A percentile compares a stretch with the other conserved stretches of the same genome.
Evolutionary conservation across 2,329 filamentous ascomycete species (phyloP).

Genomic region (Colletotrichum godetiae): DNA sequence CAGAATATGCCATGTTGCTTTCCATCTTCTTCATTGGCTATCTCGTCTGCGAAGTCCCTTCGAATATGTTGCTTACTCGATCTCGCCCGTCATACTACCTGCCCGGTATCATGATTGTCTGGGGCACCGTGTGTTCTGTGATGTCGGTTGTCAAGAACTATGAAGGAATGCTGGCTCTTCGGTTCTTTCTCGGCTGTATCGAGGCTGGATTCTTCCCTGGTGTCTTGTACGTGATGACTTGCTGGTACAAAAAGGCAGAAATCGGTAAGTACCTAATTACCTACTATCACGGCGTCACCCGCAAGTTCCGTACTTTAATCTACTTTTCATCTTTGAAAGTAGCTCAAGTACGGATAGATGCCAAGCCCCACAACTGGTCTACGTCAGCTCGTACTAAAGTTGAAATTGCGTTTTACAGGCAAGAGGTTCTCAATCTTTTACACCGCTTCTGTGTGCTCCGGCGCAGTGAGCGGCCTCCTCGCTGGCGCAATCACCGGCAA

Average conservation of each 20-base stretch:
- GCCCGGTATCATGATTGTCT: conserved; percentile 62
- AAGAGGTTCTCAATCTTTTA: conserved; percentile 65
- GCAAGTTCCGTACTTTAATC: not conserved
- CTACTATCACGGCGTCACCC: too few relatives aligned
- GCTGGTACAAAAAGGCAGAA: conserved; percentile 63
- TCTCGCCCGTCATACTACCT: conserved; percentile 60
- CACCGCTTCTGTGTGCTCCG: conserved; percentile 61
- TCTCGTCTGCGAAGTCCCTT: conserved; percentile 63
- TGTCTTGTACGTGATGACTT: conserved; percentile 59
- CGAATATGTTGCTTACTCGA: conserved; percentile 61
- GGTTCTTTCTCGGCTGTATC: conserved; percentile 57
- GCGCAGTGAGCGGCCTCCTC: conserved; percentile 59
- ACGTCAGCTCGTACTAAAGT: conserved; percentile 6
- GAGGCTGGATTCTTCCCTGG: conserved; percentile 60
- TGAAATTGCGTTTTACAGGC: conserved; percentile 47
- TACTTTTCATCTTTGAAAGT: not conserved
- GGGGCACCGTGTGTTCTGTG: conserved; percentile 59
- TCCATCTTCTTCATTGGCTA: conserved; percentile 66
- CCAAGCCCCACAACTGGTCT: not conserved
- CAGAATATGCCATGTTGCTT: conserved; percentile 59
- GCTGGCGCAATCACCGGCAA: conserved; percentile 57
- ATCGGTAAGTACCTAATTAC: conserved; percentile 14
- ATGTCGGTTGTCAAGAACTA: conserved; percentile 60
- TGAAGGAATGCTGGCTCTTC: conserved; percentile 56
- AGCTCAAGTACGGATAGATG: too few relatives aligned